Conservation (phyloP, 495 filamentous ascomycete genomes). For the Daldinia concentrica region DNA sequence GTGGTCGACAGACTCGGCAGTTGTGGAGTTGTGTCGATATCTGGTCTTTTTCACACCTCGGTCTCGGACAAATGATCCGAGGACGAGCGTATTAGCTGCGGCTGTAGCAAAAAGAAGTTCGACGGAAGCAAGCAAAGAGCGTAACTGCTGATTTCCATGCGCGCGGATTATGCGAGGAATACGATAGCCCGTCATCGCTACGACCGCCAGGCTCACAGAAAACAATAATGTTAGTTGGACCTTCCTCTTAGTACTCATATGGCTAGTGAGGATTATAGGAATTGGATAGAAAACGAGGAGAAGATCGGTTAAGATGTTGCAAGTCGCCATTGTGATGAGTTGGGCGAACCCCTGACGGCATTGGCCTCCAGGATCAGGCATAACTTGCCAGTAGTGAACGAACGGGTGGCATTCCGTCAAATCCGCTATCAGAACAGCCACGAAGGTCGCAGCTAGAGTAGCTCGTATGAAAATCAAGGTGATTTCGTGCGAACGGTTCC, state of each 20-base stretch:
- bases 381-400: constrained; percentile 87
- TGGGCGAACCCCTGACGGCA: constrained; percentile 88
- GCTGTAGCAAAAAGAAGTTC: constrained; percentile 81
- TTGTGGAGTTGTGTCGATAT: constrained; percentile 66
- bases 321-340: constrained; percentile 84
- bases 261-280: constrained; percentile 78
- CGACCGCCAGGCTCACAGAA: constrained; percentile 78
- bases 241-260: constrained; percentile 73
- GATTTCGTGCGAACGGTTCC: constrained; percentile 74
- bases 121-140: constrained; percentile 79
- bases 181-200: constrained; percentile 78
- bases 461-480: constrained; percentile 74
- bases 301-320: constrained; percentile 88
- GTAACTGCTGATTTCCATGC: constrained; percentile 73
- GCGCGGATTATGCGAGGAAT: constrained; percentile 73
- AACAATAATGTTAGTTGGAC: constrained; percentile 77
- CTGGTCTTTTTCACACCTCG: constrained; percentile 80
- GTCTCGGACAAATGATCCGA: constrained; percentile 84
- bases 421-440: constrained; percentile 81
- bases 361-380: constrained; percentile 83
- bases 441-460: constrained; percentile 78
- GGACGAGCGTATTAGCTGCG: constrained; percentile 78
- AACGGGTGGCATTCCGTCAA: constrained; percentile 89
- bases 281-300: constrained; percentile 88
- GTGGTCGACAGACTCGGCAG: constrained; percentile 57